These are phyloP conservation scores for Talaromyces thailandensis DNA, from an alignment of 495 filamentous ascomycete genomes.

Conservation along the genomic window DNA sequence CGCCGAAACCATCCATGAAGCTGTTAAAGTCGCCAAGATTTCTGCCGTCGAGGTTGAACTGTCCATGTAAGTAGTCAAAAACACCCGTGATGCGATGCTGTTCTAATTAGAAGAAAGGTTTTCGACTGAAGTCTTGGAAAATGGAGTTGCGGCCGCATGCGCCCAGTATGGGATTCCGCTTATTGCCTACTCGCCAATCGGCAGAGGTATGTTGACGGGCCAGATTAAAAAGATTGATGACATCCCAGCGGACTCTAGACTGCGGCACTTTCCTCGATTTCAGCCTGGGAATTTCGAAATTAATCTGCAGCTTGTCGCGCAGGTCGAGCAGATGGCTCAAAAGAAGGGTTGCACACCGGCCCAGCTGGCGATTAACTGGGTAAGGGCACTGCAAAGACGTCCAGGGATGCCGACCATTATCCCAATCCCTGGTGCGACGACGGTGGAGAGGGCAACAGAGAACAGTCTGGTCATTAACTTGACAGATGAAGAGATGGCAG, in stretches of 20 bases:
- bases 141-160: slow-evolving; percentile 59
- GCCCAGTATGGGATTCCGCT: slow-evolving; percentile 53
- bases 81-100: background rate
- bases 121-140: slow-evolving; percentile 46
- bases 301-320: slow-evolving; percentile 54
- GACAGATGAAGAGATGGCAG: slow-evolving; percentile 36
- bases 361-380: slow-evolving; percentile 66
- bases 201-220: slow-evolving; percentile 39
- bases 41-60: slow-evolving; percentile 54
- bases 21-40: slow-evolving; percentile 48
- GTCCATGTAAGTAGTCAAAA: slow-evolving; percentile 29
- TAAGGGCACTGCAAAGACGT: slow-evolving; percentile 33
- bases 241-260: slow-evolving; percentile 26
- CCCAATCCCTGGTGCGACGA: slow-evolving; percentile 64
- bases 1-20: slow-evolving; percentile 51
- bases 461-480: slow-evolving; percentile 37
- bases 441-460: slow-evolving; percentile 34
- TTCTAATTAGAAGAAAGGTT: slow-evolving; percentile 5
- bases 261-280: slow-evolving; percentile 46
- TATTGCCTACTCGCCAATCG: slow-evolving; percentile 48
- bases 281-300: slow-evolving; percentile 52
- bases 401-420: slow-evolving; percentile 49
- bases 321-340: slow-evolving; percentile 51
- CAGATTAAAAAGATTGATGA: slow-evolving; percentile 27
- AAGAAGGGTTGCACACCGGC: slow-evolving; percentile 56